Conservation (phyloP, 2,329 filamentous ascomycete genomes). For the Amphichorda felina region DNA sequence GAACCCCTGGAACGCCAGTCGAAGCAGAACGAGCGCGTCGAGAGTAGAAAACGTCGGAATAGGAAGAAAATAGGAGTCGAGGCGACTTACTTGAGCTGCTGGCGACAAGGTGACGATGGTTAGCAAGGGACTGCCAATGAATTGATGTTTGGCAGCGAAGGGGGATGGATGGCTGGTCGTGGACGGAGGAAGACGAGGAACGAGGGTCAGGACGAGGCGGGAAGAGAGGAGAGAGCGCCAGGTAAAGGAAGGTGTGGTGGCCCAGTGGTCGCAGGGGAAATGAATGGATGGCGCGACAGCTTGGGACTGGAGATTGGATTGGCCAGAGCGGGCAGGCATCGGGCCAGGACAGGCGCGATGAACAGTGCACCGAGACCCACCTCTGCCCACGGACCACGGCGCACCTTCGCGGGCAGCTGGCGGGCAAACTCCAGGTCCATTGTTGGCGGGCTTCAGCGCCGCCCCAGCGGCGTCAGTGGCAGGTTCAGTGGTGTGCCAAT, state of each 20-base stretch:
- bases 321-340: conserved; percentile 1
- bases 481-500: too few relatives aligned
- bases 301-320: conserved; percentile 3
- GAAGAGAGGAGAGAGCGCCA: not conserved
- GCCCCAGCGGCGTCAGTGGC: too few relatives aligned
- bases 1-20: not conserved
- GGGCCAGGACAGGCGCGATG: too few relatives aligned
- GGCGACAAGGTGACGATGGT: conserved; percentile 1
- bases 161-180: conserved; percentile 3
- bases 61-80: not conserved
- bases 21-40: not conserved
- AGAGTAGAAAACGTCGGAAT: not conserved
- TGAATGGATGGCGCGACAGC: conserved; percentile 4
- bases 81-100: not conserved
- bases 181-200: conserved; percentile 2
- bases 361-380: not conserved
- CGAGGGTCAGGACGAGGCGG: not conserved
- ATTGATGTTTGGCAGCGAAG: not conserved
- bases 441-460: too few relatives aligned
- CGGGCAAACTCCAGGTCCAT: too few relatives aligned
- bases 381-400: too few relatives aligned
- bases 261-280: conserved; percentile 1
- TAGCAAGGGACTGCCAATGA: not conserved
- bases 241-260: not conserved
- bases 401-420: too few relatives aligned